Percentiles rank a stretch among this genome's conserved stretches.
phyloP scores from a whole-genome alignment of 306 rosid genomes.

The Lathyrus tuberosus region DNA sequence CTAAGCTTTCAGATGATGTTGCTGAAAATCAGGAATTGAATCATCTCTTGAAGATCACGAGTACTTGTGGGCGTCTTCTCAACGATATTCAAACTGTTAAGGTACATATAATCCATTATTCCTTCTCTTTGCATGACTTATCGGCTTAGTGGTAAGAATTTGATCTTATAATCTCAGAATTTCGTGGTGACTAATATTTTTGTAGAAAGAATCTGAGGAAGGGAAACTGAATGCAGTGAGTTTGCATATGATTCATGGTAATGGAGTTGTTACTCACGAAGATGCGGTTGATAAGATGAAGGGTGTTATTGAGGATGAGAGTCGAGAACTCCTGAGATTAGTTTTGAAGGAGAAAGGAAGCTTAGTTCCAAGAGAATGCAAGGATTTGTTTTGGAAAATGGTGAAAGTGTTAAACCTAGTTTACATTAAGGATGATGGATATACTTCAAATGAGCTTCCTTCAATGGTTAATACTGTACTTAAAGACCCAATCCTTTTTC shows the following conservation, averaged over 20 bases:
- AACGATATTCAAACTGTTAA: constrained; percentile 65
- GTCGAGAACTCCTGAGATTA: constrained; percentile 65
- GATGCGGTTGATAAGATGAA: constrained; percentile 51
- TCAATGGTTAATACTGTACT: too few species aligned
- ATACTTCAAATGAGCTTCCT: too few species aligned
- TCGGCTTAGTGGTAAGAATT: too few species aligned
- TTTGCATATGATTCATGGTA: constrained; percentile 46
- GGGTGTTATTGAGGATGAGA: constrained; percentile 41
- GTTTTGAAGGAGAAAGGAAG: constrained; percentile 66
- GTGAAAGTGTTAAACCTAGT: constrained; percentile 58
- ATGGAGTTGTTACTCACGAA: constrained; percentile 47
- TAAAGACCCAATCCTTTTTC: too few species aligned
- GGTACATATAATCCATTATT: constrained; percentile 40
- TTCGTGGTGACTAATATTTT: constrained; percentile 11
- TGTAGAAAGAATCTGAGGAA: constrained; percentile 77
- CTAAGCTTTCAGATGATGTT: constrained; percentile 57
- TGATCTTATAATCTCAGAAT: too few species aligned
- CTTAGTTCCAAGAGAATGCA: constrained; percentile 77
- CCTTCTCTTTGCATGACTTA: too few species aligned
- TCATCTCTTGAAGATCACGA: constrained; percentile 58
- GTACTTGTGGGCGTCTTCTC: constrained; percentile 70
- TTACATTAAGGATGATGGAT: constrained; percentile 31
- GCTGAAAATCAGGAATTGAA: constrained; percentile 49
- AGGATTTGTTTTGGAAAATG: constrained; percentile 88
- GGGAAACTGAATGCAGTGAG: constrained; percentile 74